Percentiles rank a stretch among this genome's conserved stretches.
Evolutionary conservation across 106 monocot species (phyloP).

Genomic region (Dendrobium chrysotoxum): DNA sequence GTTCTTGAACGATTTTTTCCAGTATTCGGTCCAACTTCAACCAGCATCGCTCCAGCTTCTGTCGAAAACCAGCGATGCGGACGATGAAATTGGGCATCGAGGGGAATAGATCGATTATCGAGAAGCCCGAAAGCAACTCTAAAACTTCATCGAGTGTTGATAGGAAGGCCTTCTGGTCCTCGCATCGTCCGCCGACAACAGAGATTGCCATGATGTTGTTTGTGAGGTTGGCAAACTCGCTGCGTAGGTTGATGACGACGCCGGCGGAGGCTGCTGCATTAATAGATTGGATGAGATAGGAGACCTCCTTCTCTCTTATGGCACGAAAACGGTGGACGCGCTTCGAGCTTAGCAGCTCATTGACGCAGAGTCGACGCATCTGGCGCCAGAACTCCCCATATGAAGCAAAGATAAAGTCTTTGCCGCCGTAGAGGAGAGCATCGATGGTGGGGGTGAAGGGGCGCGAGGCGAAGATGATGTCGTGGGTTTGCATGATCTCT

Average conservation of each 20-base stretch:
- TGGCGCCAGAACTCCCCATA: slow-evolving; percentile 20
- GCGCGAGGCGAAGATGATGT: slow-evolving; percentile 16
- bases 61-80: not conserved
- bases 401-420: slow-evolving; percentile 13
- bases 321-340: slow-evolving; percentile 5
- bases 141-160: not conserved
- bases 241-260: not conserved
- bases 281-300: slow-evolving; percentile 1
- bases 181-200: slow-evolving; percentile 2
- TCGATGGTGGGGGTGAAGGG: not conserved
- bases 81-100: slow-evolving; percentile 5
- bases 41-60: not conserved
- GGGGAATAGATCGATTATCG: slow-evolving; percentile 10
- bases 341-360: slow-evolving; percentile 11
- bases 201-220: not conserved
- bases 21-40: not conserved
- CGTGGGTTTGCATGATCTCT: slow-evolving; percentile 15
- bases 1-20: slow-evolving; percentile 5
- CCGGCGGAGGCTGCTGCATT: not conserved
- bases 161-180: not conserved
- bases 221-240: not conserved
- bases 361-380: slow-evolving; percentile 10
- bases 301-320: slow-evolving; percentile 6
- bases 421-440: slow-evolving; percentile 12
- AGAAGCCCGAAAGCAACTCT: not conserved